Percentiles rank a stretch among this genome's conserved stretches.
Evolutionary conservation across 805 yeast genomes (phyloP).

Genomic region (Debaryomyces prosopidis): DNA sequence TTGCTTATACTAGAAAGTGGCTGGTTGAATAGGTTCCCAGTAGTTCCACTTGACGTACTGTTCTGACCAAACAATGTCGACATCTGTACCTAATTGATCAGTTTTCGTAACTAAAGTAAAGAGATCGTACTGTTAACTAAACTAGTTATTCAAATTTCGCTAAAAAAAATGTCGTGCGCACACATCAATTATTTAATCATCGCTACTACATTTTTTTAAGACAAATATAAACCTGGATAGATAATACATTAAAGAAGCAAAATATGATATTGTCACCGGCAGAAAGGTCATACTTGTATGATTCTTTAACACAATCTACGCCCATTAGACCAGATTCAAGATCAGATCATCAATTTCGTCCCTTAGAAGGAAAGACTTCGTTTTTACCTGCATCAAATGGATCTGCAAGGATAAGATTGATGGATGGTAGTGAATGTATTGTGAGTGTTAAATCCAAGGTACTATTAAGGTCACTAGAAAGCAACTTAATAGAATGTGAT

Average conservation of each 20-base stretch:
- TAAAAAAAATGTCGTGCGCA: neutral
- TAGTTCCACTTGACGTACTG: slow-evolving; percentile 2
- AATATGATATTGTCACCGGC: slow-evolving; percentile 71
- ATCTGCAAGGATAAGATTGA: slow-evolving; percentile 79
- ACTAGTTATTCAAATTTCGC: neutral
- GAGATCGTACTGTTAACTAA: no score
- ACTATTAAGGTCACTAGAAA: slow-evolving; percentile 41
- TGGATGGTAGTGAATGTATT: slow-evolving; percentile 92
- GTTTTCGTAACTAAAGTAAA: no score
- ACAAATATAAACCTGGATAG: neutral
- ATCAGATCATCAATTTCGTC: slow-evolving; percentile 70
- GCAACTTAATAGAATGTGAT: slow-evolving; percentile 67
- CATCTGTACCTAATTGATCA: slow-evolving; percentile 2
- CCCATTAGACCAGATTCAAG: slow-evolving; percentile 88
- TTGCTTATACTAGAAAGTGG: slow-evolving; percentile 1
- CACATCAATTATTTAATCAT: neutral
- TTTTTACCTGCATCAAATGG: slow-evolving; percentile 90
- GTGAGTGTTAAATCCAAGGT: slow-evolving; percentile 89
- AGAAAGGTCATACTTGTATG: slow-evolving; percentile 73
- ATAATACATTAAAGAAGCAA: neutral
- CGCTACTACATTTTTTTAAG: neutral
- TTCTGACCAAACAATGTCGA: slow-evolving; percentile 13
- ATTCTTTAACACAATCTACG: slow-evolving; percentile 61
- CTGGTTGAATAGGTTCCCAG: slow-evolving; percentile 1
- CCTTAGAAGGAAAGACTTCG: slow-evolving; percentile 77